Conservation (phyloP, 2,329 filamentous ascomycete genomes). For the Dactylellina haptotyla region DNA sequence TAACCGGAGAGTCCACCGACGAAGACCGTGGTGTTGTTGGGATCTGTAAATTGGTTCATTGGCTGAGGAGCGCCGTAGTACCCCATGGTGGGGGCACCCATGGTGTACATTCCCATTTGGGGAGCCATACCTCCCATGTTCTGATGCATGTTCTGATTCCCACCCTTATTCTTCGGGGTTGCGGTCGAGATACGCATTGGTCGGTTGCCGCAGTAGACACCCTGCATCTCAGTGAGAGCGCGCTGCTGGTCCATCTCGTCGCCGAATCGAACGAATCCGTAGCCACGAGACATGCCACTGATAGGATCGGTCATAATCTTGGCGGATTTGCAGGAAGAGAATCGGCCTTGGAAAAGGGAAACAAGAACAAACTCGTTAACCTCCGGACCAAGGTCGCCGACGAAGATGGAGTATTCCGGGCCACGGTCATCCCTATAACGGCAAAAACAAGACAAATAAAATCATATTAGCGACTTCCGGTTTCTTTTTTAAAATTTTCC, state of each 20-base stretch:
- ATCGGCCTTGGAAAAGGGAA: conserved; percentile 94
- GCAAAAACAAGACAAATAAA: conserved; percentile 19
- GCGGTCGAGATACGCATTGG: conserved; percentile 99
- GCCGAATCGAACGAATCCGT: conserved; percentile 97
- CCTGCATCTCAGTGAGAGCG: conserved; percentile 96
- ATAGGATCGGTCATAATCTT: conserved; percentile 99
- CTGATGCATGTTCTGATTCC: conserved; percentile 65
- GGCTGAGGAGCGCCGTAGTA: conserved; percentile 76
- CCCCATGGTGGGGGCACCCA: conserved; percentile 75
- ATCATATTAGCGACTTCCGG: too few relatives aligned
- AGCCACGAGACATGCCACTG: conserved; percentile 95
- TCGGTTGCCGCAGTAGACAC: conserved; percentile 97
- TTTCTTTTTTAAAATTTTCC: neutral
- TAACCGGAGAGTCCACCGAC: conserved; percentile 97
- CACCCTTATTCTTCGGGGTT: conserved; percentile 87
- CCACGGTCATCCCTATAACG: conserved; percentile 84
- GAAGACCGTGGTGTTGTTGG: conserved; percentile 99
- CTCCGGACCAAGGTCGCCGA: conserved; percentile 95
- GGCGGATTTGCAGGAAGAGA: conserved; percentile 96
- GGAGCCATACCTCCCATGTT: conserved; percentile 64
- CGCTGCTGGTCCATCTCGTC: conserved; percentile 96
- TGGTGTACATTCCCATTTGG: conserved; percentile 73
- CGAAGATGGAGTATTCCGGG: conserved; percentile 96
- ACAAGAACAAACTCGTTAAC: conserved; percentile 99
- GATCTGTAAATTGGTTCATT: conserved; percentile 99